phyloP scores from a whole-genome alignment of 1,284 basidiomycete genomes.

The Cutaneotrichosporon dermatis region DNA sequence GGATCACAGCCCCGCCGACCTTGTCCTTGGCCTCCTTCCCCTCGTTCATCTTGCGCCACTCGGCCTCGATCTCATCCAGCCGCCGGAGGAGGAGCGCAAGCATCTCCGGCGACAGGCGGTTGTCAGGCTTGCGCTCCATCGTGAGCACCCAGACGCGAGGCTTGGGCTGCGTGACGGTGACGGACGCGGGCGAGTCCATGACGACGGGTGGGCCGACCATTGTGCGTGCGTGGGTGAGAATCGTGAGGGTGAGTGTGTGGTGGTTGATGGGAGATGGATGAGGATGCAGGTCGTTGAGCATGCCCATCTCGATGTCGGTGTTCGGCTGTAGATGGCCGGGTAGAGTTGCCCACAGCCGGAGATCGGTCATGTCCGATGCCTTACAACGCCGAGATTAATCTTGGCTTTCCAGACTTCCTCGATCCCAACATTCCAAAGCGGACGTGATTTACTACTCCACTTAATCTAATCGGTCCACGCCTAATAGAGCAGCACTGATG shows the following conservation, averaged over 20 bases:
- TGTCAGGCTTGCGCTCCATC: conserved; percentile 46
- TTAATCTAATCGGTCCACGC: too few species aligned
- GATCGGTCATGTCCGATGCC: too few species aligned
- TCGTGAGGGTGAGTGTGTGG: background rate
- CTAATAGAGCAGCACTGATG: too few species aligned
- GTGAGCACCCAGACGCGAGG: conserved; percentile 38
- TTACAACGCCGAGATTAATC: too few species aligned
- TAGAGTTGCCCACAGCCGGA: too few species aligned
- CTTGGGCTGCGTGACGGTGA: conserved; percentile 28
- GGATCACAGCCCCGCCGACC: conserved; percentile 62
- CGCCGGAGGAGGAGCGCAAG: conserved; percentile 49
- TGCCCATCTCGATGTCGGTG: too few species aligned
- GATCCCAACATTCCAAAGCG: too few species aligned
- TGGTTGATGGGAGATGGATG: too few species aligned
- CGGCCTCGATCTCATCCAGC: conserved; percentile 69
- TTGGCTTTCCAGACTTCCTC: too few species aligned
- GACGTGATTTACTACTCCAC: too few species aligned
- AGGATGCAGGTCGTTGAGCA: too few species aligned
- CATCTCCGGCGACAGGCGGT: conserved; percentile 42
- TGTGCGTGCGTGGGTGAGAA: background rate
- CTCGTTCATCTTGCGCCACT: conserved; percentile 58
- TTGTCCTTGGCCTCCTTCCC: background rate
- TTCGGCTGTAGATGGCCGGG: too few species aligned
- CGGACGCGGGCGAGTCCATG: background rate
- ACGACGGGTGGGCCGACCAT: conserved; percentile 1